phyloP scores from a whole-genome alignment of 2,329 filamentous ascomycete genomes.

The Ilyonectria mors-panacis region DNA sequence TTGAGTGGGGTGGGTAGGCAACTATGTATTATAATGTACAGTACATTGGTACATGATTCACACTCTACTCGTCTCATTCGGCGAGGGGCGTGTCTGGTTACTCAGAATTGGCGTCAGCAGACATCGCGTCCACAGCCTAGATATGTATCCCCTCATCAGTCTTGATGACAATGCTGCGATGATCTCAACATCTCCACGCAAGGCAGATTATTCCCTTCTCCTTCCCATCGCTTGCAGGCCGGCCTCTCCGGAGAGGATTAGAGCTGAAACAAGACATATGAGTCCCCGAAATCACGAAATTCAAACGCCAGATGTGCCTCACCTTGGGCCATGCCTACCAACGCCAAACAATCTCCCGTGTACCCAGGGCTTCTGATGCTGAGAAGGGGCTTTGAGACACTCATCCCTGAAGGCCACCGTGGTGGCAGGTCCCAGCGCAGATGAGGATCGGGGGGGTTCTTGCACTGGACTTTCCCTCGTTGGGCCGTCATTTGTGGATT shows the following conservation, averaged over 20 bases:
- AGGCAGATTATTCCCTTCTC: conserved; percentile 7
- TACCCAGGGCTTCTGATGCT: background rate
- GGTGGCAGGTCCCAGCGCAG: background rate
- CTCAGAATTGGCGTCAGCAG: background rate
- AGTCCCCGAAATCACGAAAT: conserved; percentile 44
- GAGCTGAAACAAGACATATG: conserved; percentile 46
- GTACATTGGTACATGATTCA: background rate
- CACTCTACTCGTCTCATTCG: background rate
- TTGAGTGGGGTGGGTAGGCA: background rate
- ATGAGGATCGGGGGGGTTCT: conserved; percentile 2
- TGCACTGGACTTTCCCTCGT: conserved; percentile 16
- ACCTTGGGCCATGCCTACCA: conserved; percentile 45
- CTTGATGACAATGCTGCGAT: background rate
- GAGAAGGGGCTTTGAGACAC: background rate
- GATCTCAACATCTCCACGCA: background rate
- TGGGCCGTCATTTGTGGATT: conserved; percentile 16
- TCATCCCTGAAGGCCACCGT: background rate
- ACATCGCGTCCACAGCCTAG: no score
- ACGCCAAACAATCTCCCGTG: conserved; percentile 37
- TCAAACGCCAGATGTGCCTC: conserved; percentile 47
- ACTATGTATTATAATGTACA: conserved; percentile 2
- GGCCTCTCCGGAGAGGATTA: conserved; percentile 22
- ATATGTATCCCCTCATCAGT: background rate
- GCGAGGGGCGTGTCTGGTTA: background rate
- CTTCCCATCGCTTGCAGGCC: conserved; percentile 21